Base-by-base conservation (phyloP, 768 basidiomycete genomes). In the Lenzites betulinus region DNA sequence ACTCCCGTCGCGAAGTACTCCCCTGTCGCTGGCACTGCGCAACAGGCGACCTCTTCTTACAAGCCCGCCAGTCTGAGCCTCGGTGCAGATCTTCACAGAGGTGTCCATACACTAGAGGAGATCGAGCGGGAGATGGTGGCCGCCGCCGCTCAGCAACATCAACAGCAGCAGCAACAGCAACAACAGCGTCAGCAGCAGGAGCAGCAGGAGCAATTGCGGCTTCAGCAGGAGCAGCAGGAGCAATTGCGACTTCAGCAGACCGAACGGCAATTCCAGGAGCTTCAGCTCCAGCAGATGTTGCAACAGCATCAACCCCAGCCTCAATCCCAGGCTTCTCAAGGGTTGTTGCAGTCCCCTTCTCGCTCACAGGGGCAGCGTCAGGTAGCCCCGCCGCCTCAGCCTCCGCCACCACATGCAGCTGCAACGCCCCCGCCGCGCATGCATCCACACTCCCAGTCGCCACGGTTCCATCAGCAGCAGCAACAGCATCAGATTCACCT, bases 111-210 rank as follows among this genome's bases (percentile, higher is more conserved):
- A 0, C 70, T 93, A 26, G 86, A 90, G 64, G 92, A 94, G 64
- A 87, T 94, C 59, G 92, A 94, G 68, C 83, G 86, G 3, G 92
- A 94, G 72, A 91, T 93, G 89, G 80, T 81, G n/a, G 80, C 81
- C 7, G 81, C 79, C 23, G 64, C 61, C 2, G 67, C 69, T 26
- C 68, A 71, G 51, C 70, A 69, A 8, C 67, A 65, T 51, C 66
- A 65, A 48, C 65, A 60, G 39, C 60, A n/a, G n/a, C 42, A 43
- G 42, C n/a, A n/a, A n/a, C n/a, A n/a, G n/a, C n/a, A n/a, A n/a
- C n/a, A n/a, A n/a, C n/a, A n/a, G n/a, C n/a, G n/a, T n/a, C 42
- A 20, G 9, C 67, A 71, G 52, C 70, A 69, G 12, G 67, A 66
- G 49, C 65, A 65, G 46, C 62, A 62, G 47, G 59, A 54, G 48